Evolutionary conservation across 2,329 filamentous ascomycete genomes (phyloP).

Genomic region (Talaromyces funiculosus): DNA sequence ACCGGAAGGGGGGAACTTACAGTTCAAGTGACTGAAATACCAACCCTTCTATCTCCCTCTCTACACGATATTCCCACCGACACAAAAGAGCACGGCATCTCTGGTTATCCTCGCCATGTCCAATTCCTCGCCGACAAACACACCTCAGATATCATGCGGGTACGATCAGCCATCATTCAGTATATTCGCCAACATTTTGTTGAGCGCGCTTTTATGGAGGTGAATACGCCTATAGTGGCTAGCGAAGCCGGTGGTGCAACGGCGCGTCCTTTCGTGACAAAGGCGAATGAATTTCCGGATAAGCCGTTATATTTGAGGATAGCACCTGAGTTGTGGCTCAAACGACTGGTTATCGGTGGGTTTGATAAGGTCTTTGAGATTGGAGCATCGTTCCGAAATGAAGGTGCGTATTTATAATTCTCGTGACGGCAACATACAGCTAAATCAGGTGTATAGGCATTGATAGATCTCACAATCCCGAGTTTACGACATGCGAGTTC

Average conservation of each 20-base stretch:
- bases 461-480: slow-evolving; percentile 88
- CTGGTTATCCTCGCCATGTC: slow-evolving; percentile 72
- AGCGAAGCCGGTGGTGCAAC: slow-evolving; percentile 78
- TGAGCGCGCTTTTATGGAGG: slow-evolving; percentile 69
- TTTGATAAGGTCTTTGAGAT: slow-evolving; percentile 90
- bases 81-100: slow-evolving; percentile 65
- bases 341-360: slow-evolving; percentile 82
- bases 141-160: slow-evolving; percentile 62
- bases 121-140: slow-evolving; percentile 73
- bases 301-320: slow-evolving; percentile 73
- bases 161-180: slow-evolving; percentile 69
- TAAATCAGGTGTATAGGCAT: slow-evolving; percentile 44
- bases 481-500: slow-evolving; percentile 97
- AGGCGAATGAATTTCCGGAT: slow-evolving; percentile 67
- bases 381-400: slow-evolving; percentile 86
- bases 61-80: slow-evolving; percentile 71
- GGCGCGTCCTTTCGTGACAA: slow-evolving; percentile 79
- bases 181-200: slow-evolving; percentile 70
- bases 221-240: slow-evolving; percentile 83
- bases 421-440: neutral
- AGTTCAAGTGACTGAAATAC: slow-evolving; percentile 61
- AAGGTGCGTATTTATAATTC: slow-evolving; percentile 51
- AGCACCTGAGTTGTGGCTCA: slow-evolving; percentile 91
- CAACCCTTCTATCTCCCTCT: slow-evolving; percentile 68
- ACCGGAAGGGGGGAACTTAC: slow-evolving; percentile 72